Base-by-base conservation (phyloP, 192 early-diverging fungal species). In the Linnemannia zychae region DNA sequence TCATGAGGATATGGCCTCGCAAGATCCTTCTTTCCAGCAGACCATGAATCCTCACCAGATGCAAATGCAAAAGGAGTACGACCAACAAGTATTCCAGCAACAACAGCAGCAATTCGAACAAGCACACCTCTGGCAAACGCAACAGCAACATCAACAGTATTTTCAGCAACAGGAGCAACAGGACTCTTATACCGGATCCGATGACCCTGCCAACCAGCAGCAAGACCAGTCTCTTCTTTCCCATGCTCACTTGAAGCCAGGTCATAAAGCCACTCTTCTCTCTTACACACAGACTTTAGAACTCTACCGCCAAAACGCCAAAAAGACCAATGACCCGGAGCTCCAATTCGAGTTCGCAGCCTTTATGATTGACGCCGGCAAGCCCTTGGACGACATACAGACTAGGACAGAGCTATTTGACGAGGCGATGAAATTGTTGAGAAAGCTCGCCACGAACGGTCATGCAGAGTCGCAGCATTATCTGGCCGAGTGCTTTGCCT, bases 401-500 rank as follows among this genome's bases (percentile, higher is more conserved):
- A 81, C 88, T 22, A 84, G 81, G 75, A 90, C 74, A n/a, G 84
- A 91, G 49, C 82, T 94, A 67, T 84, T 92, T 65, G 93, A 91
- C 40, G 95, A 96, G 82, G 95, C 92, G 34, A 90, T 91, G 79
- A 83, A 87, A 60, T 33, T 94, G 38, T 72, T 95, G 52, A 87
- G 88, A 71, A 90, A 93, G 74, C 76, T 95, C 40, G 88, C 91
- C 38, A 88, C 80, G 24, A 78, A 82, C 31, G 93, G 93, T 18
- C 91, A 93, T 82, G 87, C 91, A 17, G 91, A 95, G 48, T 92
- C 94, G 3, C 93, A 94, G 79, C 91, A 93, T 74, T 90, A 91
- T 63, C 87, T 96, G 17, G 95, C 92, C 28, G 92, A 95, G 48
- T 89, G 93, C 48, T 94, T 91, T 80, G 92, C 93, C 57, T 91